Base-by-base conservation (phyloP, 169 alveolate species). In the Cryptosporidium parvum region DNA sequence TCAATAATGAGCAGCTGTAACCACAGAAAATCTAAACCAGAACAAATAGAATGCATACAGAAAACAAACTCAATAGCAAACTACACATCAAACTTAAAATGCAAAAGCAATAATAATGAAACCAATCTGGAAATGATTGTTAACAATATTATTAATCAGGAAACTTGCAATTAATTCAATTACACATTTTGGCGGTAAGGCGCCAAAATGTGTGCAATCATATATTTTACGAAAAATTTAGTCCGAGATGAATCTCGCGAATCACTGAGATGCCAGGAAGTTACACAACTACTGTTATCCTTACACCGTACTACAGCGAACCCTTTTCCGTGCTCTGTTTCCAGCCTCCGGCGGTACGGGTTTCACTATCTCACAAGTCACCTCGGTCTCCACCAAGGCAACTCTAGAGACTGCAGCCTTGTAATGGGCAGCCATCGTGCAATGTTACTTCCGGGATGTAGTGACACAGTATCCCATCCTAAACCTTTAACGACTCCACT, bases 261-360 rank as follows among this genome's bases (percentile, higher is more conserved):
- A 3, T 33, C 39, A 37, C 75, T 23, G 75, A 31, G 89, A 42
- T 35, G 51, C 65, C 67, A 10, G 52, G 69, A 37, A 21, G 75
- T 80, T 21, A 44, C 65, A 80, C 70, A 73, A 73, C 89, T 80
- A 35, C 89, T 62, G 89, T 59, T 80, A 80, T 80, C 89, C 89
- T 80, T 42, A 39, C 89, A 80, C 89, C 75, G 89, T 80, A 80
- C 89, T 39, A 65, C 89, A 65, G 89, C 75, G 89, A 80, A 73
- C 42, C 48, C 89, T 80, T 80, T 42, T 80, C 89, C 89, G 89
- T 80, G 89, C 75, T 80, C 89, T 80, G 89, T 80, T 80, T 59
- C 89, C 89, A 80, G 89, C 89, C 89, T 80, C 89, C 89, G 89
- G 89, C 89, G 89, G 89, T 80, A 58, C 89, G 89, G 59, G 42